Evolutionary conservation across 345 rosid genomes (phyloP).

Genomic region (Pistacia integerrima): DNA sequence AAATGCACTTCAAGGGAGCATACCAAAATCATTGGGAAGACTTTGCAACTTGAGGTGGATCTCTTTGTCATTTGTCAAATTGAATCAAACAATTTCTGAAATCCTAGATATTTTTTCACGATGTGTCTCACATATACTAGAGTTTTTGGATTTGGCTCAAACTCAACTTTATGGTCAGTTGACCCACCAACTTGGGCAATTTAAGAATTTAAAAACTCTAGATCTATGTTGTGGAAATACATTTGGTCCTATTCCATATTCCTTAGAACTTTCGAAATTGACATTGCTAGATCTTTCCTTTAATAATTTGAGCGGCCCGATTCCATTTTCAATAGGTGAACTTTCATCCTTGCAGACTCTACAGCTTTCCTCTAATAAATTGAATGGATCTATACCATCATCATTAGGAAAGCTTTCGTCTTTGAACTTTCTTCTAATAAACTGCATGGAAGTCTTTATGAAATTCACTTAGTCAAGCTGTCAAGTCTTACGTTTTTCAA

Average conservation of each 20-base stretch:
- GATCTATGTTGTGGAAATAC: accelerated
- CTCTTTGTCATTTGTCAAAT: background rate
- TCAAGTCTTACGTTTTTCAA: conserved; percentile 16
- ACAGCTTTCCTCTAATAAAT: background rate
- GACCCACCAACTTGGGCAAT: background rate
- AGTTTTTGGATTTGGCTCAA: background rate
- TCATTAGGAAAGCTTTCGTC: conserved; percentile 1
- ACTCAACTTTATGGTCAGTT: background rate
- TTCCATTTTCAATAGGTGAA: background rate
- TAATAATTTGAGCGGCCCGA: background rate
- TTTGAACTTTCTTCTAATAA: conserved; percentile 1
- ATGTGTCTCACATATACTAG: background rate
- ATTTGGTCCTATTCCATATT: background rate
- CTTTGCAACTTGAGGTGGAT: conserved; percentile 21
- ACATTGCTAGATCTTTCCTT: background rate
- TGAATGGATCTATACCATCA: background rate
- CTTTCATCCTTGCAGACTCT: background rate
- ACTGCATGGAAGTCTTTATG: background rate
- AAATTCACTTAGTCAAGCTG: conserved; percentile 25
- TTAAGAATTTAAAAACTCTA: background rate
- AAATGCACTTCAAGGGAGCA: background rate
- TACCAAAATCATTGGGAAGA: background rate
- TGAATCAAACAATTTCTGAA: background rate
- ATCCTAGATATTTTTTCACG: background rate
- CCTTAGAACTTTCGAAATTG: background rate